Evolutionary conservation across 139 green algal genomes (phyloP).

Genomic region (Picochlorum sp.): DNA sequence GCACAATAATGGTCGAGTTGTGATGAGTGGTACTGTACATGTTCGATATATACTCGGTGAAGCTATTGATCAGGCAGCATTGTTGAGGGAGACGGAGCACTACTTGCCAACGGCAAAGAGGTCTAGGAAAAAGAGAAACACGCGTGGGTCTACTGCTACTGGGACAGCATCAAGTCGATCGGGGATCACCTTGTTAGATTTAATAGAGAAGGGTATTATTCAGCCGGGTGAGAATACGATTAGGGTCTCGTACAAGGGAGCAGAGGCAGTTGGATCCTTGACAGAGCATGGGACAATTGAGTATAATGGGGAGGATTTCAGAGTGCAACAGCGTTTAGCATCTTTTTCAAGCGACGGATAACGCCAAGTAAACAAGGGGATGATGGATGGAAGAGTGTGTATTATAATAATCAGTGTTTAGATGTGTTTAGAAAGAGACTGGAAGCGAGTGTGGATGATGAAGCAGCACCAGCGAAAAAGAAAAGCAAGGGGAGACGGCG

Average conservation of each 20-base stretch:
- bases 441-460: neutral
- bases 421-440: constrained; percentile 25
- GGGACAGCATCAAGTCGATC: constrained; percentile 8
- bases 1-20: neutral
- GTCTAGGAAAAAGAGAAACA: neutral
- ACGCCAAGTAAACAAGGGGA: constrained; percentile 56
- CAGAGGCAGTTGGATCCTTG: constrained; percentile 30
- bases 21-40: constrained; percentile 10
- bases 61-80: neutral
- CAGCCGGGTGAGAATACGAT: constrained; percentile 35
- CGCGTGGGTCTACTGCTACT: neutral
- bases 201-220: constrained; percentile 36
- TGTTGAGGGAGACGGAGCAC: neutral
- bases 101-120: neutral
- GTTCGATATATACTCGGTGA: constrained; percentile 3
- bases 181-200: constrained; percentile 23
- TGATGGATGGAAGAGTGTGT: constrained; percentile 62
- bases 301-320: constrained; percentile 38
- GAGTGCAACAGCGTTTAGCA: constrained; percentile 48
- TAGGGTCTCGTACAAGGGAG: constrained; percentile 42
- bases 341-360: constrained; percentile 48
- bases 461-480: neutral
- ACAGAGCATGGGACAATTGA: constrained; percentile 36
- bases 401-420: constrained; percentile 31
- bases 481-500: neutral